Base-by-base conservation (phyloP, 176 grass and related monocot species). In the Oryza officinalis region DNA sequence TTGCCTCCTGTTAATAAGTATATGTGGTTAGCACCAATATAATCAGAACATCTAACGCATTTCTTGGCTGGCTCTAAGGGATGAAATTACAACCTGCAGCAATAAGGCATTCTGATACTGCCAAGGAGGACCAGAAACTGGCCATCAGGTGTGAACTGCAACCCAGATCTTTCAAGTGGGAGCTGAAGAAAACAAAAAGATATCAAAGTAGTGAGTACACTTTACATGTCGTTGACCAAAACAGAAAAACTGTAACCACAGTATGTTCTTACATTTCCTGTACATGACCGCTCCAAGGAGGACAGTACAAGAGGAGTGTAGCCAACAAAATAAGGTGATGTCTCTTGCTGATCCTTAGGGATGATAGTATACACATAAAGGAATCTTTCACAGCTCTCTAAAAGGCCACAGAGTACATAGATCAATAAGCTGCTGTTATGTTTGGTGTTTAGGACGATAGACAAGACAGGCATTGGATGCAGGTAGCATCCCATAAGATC, bases 31-130 rank as follows among this genome's bases (percentile, higher is more conserved):
- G 87, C 47, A 73, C 72, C 71, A 84, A 57, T 54, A 37, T 57
- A 70, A 84, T 67, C 49, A 61, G 25, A 37, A 33, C 67, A 54
- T 79, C 73, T 57, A 85, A 76, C 76, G 66, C 76, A 78, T 85
- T 73, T 60, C 57, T 27, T 64, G 11, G 15, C 69, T 83, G 65
- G 65, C 14, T 63, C 54, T 65, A 83, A 83, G 41, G 20, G 31
- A 86, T 74, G 73, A 74, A 52, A 79, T 80, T 86, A 82, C 61
- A 87, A 98, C 95, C 95, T 98, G 95, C 95, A 98, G 95, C 95
- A 98, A 77, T 79, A 87, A 44, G 95, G 95, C 86, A 72, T 47
- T 83, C 80, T 85, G 69, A 93, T 85, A 60, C 87, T 87, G 80
- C 65, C 85, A 76, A 90, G 47, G 60, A 93, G 83, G 78, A 93